phyloP scores from a whole-genome alignment of 1,139 yeast species.

The Ogataea hybrid region DNA sequence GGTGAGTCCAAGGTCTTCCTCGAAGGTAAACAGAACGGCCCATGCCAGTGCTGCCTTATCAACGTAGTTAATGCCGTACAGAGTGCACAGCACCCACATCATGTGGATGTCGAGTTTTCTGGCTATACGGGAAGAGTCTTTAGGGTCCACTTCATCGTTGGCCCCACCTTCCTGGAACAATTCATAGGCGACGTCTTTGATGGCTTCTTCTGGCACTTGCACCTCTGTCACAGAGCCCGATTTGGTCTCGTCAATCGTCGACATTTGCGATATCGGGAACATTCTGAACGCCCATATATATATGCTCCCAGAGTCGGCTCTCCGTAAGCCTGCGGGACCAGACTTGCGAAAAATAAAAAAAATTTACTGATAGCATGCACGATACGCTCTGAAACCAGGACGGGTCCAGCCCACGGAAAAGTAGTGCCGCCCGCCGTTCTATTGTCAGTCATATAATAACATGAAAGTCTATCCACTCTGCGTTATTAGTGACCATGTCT shows the following conservation, averaged over 20 bases:
- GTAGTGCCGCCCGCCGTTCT: background rate
- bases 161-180: conserved; percentile 13
- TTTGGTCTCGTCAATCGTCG: background rate
- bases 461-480: background rate
- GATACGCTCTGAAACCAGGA: background rate
- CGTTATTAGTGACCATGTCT: conserved; percentile 1
- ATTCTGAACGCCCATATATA: background rate
- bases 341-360: background rate
- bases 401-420: conserved; percentile 1
- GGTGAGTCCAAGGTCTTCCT: conserved; percentile 14
- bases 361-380: background rate
- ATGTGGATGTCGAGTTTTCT: conserved; percentile 25
- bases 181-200: conserved; percentile 6
- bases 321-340: background rate
- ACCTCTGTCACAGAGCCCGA: background rate
- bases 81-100: conserved; percentile 22
- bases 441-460: background rate
- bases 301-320: background rate
- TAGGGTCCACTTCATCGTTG: conserved; percentile 19
- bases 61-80: conserved; percentile 28
- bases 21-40: conserved; percentile 23
- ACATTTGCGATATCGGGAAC: background rate
- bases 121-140: conserved; percentile 21
- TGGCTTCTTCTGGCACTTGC: background rate
- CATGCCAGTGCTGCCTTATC: conserved; percentile 26